Base-by-base conservation (phyloP, 306 rosid species). In the Castanospermum australe region DNA sequence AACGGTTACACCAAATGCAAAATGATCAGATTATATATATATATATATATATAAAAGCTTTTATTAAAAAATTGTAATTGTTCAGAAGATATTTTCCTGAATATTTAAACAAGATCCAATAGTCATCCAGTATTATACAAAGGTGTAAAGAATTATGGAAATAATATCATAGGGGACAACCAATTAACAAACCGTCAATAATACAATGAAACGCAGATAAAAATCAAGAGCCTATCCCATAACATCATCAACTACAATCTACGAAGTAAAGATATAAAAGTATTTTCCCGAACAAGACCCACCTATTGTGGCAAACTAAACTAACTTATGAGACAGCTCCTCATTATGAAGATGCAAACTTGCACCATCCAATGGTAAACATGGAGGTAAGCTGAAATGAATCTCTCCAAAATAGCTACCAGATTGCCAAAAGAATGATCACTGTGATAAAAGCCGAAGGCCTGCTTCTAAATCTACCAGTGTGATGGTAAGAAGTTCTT, bases 391-490 rank as follows among this genome's bases (percentile, higher is more conserved):
- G 82, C 71, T 62, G 70, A 82, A 47, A 55, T 18, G 66, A 79
- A 78, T 64, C 81, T 68, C 82, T 51, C 59, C 69, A 74, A 81
- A 79, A 39, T 45, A 71, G 75, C 81, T 64, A 52, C 30, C 73
- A 71, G 13, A 33, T 50, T 67, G 71, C 80, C 52, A 71, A 81
- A 70, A 73, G 76, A 83, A 73, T 61, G 78, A 52, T 73, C 79
- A 91, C 64, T 86, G 87, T 38, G 93, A 77, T 50, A 95, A 73
- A 71, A 83, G 55, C 79, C 56, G 51, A 54, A 96, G 88, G 14
- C 94, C 99, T 15, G 88, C 92, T 84, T 84, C 93, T 81, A 93
- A 83, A 86, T 96, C 99, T 83, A 82, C 92, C 62, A 91, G 13
- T 67, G 91, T 93, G 75, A 96, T 88, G 25, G 96, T 93, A 78